Conservation (phyloP, 2,329 filamentous ascomycete genomes). For the Aureobasidium sp. region DNA sequence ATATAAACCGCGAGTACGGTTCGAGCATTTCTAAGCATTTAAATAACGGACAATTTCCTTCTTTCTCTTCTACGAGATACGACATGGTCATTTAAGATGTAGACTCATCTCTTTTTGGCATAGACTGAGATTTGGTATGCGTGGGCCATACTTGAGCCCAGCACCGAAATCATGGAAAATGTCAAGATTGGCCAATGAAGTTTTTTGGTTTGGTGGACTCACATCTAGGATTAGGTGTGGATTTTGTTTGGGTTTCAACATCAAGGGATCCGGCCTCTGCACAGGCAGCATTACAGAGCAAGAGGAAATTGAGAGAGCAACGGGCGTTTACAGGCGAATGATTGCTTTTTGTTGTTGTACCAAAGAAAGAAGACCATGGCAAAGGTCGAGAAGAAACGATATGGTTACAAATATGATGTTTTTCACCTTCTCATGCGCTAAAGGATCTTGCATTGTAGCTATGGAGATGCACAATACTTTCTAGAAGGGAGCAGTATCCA, state of each 20-base stretch:
- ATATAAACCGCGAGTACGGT: neutral
- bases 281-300: neutral
- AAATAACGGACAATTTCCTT: neutral
- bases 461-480: no score
- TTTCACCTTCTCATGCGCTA: no score
- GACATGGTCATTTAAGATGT: conserved; percentile 1
- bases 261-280: neutral
- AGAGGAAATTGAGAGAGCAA: neutral
- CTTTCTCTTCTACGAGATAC: conserved; percentile 8
- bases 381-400: neutral
- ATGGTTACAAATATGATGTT: neutral
- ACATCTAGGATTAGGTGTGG: neutral
- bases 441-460: no score
- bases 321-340: neutral
- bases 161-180: neutral
- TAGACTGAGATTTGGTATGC: neutral
- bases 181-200: neutral
- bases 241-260: neutral
- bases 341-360: neutral
- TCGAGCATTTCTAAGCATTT: conserved; percentile 7
- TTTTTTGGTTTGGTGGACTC: neutral
- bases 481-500: no score
- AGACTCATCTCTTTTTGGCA: neutral
- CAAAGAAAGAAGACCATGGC: neutral
- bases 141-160: neutral